These are phyloP conservation scores for Exophiala xenobiotica DNA, from an alignment of 2,329 filamentous ascomycete genomes.

Conservation along the genomic window DNA sequence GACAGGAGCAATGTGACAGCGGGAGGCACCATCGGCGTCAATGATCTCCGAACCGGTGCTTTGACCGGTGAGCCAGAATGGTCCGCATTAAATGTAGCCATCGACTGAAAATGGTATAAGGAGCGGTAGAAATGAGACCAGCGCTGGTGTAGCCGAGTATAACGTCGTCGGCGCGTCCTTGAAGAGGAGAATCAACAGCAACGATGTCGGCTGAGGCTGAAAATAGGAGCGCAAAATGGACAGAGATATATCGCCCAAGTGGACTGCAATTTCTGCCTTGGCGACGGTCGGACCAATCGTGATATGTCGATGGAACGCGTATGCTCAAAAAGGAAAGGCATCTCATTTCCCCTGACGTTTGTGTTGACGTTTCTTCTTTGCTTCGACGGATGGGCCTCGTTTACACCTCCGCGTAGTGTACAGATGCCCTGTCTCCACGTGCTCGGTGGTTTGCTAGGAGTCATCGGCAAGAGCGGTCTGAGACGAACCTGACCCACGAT, in stretches of 20 bases:
- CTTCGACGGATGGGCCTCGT: background rate
- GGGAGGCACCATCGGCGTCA: background rate
- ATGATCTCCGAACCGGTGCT: no score
- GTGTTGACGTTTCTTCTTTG: background rate
- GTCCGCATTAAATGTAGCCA: background rate
- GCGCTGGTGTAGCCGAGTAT: background rate
- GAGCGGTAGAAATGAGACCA: background rate
- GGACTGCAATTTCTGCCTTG: conserved; percentile 1
- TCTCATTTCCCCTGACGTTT: conserved; percentile 8
- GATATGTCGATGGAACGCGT: background rate
- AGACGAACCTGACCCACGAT: no score
- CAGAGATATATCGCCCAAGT: background rate
- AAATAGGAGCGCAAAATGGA: background rate
- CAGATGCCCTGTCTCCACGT: background rate
- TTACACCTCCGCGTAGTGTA: background rate
- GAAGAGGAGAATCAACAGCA: no score
- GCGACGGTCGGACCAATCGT: background rate
- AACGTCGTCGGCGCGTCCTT: background rate
- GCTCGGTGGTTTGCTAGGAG: no score
- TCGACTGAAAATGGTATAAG: background rate
- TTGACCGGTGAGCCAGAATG: background rate
- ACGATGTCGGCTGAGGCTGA: background rate
- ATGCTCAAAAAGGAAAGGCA: background rate
- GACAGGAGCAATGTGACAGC: background rate
- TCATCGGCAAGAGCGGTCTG: no score